Evolutionary conservation across 139 green algal species (phyloP), one percentile per base, ranked within the genome.

Genomic region (Pseudopediastrum boryanum): DNA sequence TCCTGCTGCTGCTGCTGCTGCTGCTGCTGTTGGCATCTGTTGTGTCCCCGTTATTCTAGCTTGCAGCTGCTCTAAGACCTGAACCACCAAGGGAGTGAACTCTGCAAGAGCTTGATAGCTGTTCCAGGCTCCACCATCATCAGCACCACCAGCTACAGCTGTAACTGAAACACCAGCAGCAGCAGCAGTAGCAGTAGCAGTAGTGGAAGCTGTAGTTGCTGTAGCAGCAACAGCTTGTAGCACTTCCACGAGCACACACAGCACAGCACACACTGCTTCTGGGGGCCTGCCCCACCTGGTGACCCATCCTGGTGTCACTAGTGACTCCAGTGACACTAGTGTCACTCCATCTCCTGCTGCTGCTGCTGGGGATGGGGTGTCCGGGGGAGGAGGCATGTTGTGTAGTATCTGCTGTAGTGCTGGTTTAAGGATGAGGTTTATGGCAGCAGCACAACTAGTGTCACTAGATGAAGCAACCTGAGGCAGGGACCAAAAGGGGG

Each of bases 401-500:
- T 69, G 23, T 16, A 78, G n/a, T 25, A 78, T 56, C 51, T 39
- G 54, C 41, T 39, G 54, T 41, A 78, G 23, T 59, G 71, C 71
- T 59, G 71, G 71, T n/a, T 41, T n/a, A 23, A 78, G 36, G 4
- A 78, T 41, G 9, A 43, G 27, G 31, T 5, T 0, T 19, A 54
- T 59, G 16, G 33, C 54, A 27, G 71, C 71, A 38, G 23, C 61
- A 9, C 54, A 70, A 56, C 71, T 70, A 56, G 9, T 7, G 4
- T 56, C 39, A 10, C 71, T 56, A 23, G 71, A 54, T 58, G 54
- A 54, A 38, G 56, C 56, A 13, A 78, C 71, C 71, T 78, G 71
- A 7, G 41, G 12, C 13, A 35, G 44, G 21, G 35, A 77, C 31
- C 33, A n/a, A 21, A 31, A 77, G 42, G 27, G 8, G 25, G 25